A percentile compares a stretch with the other conserved stretches of the same genome.
phyloP scores from a whole-genome alignment of 129 eudicot species.

The Centaurea solstitialis region DNA sequence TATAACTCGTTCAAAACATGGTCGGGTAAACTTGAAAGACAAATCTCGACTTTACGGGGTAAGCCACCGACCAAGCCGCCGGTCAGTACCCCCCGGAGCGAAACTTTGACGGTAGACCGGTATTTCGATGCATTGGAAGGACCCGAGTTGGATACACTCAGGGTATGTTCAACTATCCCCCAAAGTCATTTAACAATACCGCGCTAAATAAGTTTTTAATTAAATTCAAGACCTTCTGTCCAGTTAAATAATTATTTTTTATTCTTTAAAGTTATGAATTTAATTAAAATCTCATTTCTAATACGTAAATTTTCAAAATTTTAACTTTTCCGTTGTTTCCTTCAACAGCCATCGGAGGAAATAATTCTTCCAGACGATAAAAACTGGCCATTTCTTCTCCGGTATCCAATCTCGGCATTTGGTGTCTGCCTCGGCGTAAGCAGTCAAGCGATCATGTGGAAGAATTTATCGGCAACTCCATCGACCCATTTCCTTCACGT shows the following conservation, averaged over 20 bases:
- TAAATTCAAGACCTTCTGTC: too few species aligned
- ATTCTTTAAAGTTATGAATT: too few species aligned
- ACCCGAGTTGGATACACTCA: slow-evolving; percentile 76
- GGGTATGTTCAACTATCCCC: slow-evolving; percentile 38
- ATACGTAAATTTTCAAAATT: background rate
- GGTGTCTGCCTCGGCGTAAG: slow-evolving; percentile 82
- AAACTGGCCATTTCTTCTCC: slow-evolving; percentile 81
- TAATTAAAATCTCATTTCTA: too few species aligned
- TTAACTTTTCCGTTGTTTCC: background rate
- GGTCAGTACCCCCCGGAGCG: slow-evolving; percentile 25
- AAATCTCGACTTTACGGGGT: slow-evolving; percentile 55
- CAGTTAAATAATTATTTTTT: too few species aligned
- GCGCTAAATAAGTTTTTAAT: too few species aligned
- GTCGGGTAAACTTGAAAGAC: slow-evolving; percentile 75
- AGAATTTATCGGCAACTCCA: slow-evolving; percentile 47
- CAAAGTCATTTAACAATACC: background rate
- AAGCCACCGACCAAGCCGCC: slow-evolving; percentile 25
- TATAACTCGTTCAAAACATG: slow-evolving; percentile 76
- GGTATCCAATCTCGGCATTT: slow-evolving; percentile 68
- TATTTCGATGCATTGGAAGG: slow-evolving; percentile 89
- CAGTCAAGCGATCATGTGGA: slow-evolving; percentile 87
- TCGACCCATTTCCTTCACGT: slow-evolving; percentile 62
- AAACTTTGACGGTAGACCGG: slow-evolving; percentile 57
- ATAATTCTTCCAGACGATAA: slow-evolving; percentile 71
- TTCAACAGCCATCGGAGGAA: slow-evolving; percentile 67